Base-by-base conservation (phyloP, 257 asterid species). In the Thymus mandschuricus region DNA sequence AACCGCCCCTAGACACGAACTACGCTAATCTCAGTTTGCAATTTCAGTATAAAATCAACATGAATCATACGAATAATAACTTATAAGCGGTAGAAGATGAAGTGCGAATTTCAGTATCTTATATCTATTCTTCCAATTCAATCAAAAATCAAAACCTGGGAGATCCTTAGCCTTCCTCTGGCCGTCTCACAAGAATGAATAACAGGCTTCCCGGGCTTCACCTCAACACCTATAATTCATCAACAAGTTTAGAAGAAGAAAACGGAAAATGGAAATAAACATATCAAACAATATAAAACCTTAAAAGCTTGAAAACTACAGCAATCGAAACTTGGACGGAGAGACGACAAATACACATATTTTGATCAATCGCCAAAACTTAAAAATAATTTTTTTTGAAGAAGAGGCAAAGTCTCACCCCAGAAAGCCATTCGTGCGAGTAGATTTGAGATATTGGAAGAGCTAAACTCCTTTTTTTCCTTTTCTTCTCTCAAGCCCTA, bases 131-230 rank as follows among this genome's bases (percentile, higher is more conserved):
- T 46, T 33, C 43, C 48, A 27, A 45, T 15, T 11, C 21, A 35
- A 54, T 28, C 34, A 41, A 49, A 66, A 65, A 9, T 38, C 6
- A 70, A 34, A 68, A 90, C 98, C 95, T 92, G 98, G 46, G 98
- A 83, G 68, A 90, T 84, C 28, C 96, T 85, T 51, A 92, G 93
- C 85, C 96, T 85, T 72, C 94, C 86, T 63, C 83, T 71, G 12
- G 81, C 82, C 67, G 78, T 77, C 48, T 85, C 86, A 30, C 82
- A 84, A 1, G 83, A 82, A 85, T 88, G 93, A 55, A 86, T 81
- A 11, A 83, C 66, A 5, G 97, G 97, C 64, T 76, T 87, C 68
- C 90, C 96, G 10, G 96, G 86, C 75, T 82, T 92, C 54, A 92
- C 89, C 83, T 87, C 92, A 60, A 84, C 69, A 44, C 98, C 98